Conservation (phyloP, 2,329 filamentous ascomycete genomes). For the Dothiorella sarmentorum region DNA sequence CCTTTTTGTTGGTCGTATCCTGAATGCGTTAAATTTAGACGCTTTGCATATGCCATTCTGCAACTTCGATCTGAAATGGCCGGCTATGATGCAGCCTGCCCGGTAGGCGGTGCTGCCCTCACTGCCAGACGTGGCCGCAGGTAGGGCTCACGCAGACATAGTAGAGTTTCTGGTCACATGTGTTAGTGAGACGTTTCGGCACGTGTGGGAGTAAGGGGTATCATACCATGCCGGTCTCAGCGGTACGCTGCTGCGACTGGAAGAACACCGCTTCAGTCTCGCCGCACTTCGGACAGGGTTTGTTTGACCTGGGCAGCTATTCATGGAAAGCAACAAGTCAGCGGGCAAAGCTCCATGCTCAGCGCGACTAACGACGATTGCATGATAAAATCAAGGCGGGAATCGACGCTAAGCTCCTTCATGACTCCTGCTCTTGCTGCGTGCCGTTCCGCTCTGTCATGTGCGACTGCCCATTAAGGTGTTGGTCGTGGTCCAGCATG, state of each 20-base stretch:
- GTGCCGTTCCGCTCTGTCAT: conserved; percentile 20
- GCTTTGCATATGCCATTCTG: neutral
- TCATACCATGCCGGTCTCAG: conserved; percentile 96
- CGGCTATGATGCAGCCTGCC: neutral
- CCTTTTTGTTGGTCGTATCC: neutral
- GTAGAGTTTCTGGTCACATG: conserved; percentile 45
- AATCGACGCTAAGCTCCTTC: neutral
- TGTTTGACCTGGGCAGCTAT: conserved; percentile 87
- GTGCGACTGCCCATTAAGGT: neutral
- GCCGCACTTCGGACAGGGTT: conserved; percentile 77
- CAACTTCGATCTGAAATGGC: neutral
- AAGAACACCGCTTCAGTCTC: conserved; percentile 96
- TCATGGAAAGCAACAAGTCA: conserved; percentile 48
- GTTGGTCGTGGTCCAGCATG: conserved; percentile 20
- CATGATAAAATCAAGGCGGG: conserved; percentile 2
- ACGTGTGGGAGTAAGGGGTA: neutral
- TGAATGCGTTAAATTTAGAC: neutral
- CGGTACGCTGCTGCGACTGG: conserved; percentile 95
- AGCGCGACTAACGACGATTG: conserved; percentile 18
- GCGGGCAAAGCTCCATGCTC: conserved; percentile 30
- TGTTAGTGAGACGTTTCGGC: conserved; percentile 29
- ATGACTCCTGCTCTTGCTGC: conserved; percentile 21
- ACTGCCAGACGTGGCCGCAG: conserved; percentile 79
- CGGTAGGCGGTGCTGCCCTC: neutral
- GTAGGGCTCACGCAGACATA: conserved; percentile 87